A percentile compares a stretch with the other conserved stretches of the same genome.
phyloP scores from a whole-genome alignment of 2,329 filamentous ascomycete genomes.

The Alternaria hordeiaustralica region DNA sequence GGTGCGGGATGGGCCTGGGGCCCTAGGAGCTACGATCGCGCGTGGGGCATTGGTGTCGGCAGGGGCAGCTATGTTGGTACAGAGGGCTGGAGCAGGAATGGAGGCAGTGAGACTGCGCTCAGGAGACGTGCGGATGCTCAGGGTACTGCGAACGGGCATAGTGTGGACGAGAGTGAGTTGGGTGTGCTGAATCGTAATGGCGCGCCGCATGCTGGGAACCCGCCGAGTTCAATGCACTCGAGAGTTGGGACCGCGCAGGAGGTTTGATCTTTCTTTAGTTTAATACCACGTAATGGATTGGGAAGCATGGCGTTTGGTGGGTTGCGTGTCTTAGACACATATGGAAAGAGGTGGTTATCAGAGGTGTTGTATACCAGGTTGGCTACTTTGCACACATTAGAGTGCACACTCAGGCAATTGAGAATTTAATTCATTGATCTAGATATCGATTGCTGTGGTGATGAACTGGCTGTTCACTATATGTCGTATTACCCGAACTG shows the following conservation, averaged over 20 bases:
- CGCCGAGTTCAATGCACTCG: background rate
- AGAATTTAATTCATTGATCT: background rate
- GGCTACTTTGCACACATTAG: background rate
- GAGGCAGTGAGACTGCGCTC: conserved; percentile 15
- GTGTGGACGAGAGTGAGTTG: conserved; percentile 11
- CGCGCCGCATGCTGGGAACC: conserved; percentile 5
- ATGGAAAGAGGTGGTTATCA: background rate
- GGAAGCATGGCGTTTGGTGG: background rate
- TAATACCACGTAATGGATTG: background rate
- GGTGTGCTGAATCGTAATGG: conserved; percentile 9
- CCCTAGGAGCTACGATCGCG: conserved; percentile 72
- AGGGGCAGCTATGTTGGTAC: conserved; percentile 55
- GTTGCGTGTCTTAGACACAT: background rate
- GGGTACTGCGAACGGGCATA: background rate
- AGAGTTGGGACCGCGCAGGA: background rate
- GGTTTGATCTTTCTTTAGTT: background rate
- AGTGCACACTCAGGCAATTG: background rate
- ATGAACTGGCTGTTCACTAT: background rate
- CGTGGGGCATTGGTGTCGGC: conserved; percentile 79
- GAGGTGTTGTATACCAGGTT: background rate
- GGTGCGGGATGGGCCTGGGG: conserved; percentile 92
- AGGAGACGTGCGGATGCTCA: conserved; percentile 8
- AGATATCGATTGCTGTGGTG: background rate
- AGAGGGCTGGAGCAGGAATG: conserved; percentile 52
- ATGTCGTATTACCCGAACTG: background rate